Evolutionary conservation across 176 grass and related monocot genomes (phyloP), one percentile per base, ranked within the genome.

Genomic region (Typha latifolia): DNA sequence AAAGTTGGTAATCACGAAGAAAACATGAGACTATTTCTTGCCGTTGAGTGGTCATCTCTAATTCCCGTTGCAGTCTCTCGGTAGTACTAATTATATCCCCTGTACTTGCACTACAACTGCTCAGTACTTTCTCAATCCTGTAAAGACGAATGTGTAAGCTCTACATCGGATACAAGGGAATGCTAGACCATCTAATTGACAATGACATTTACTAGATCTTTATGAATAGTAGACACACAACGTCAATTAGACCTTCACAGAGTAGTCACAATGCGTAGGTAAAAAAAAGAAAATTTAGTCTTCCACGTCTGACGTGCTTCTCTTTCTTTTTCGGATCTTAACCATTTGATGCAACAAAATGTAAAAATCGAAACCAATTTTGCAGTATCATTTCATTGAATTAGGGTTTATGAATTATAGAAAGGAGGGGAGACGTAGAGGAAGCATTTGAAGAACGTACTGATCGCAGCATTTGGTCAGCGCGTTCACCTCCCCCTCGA

Each of bases 21-120:
- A 99, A 99, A 77, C 85, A 99, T 61, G 94, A 99, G 23, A 93
- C 94, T 12, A 93, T 99, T 78, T 93, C 94, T 68, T 99, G 89
- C 23, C 67, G 79, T 77, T 99, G 89, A 71, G 94, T 99, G 64
- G 90, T 99, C 71, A 93, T 82, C 37, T 93, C 89, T 62, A 99
- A 89, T 81, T 99, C 94, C 57, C 93, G 94, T 61, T 99, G 90
- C 77, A 99, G 67, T 78, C 89, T 82, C 89, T 99, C 94, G 0
- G 94, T 99, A 66, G 94, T 93, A 81, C 78, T 99, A 49, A 99
- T 99, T 49, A 99, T 99, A 80, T 99, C 89, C 22, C 89, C 94
- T 3, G 94, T 99, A 71, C 88, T 99, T 49, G 72, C 81, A 71
- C 89, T 86, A 71, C 94, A 99, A 74, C 83, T 90, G 67, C 70